A percentile compares a stretch with the other conserved stretches of the same genome.
Conservation (phyloP, 768 basidiomycete genomes). For the Mrakia frigida region DNA sequence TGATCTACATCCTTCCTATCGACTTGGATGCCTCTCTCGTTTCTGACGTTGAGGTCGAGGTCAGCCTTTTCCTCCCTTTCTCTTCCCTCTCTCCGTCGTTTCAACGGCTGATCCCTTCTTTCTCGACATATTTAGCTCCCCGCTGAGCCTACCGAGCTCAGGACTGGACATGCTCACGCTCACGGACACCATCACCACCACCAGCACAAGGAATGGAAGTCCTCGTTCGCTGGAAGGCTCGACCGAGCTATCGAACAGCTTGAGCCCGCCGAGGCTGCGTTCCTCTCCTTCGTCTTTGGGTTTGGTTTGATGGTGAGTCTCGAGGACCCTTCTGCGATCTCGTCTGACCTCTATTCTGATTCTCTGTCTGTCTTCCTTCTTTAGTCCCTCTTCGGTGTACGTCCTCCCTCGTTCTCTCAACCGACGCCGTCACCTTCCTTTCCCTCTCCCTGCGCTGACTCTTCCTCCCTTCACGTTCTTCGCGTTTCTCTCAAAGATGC, state of each 20-base stretch:
- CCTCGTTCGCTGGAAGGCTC: not conserved
- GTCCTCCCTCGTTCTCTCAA: not conserved
- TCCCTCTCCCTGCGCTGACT: not conserved
- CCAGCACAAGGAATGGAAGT: not conserved
- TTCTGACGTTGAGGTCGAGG: too few relatives aligned
- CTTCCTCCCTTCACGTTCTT: not conserved
- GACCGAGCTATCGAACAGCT: conserved; percentile 9
- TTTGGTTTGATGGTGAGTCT: conserved; percentile 8
- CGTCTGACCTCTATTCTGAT: not conserved
- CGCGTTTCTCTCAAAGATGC: not conserved
- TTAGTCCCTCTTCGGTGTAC: conserved; percentile 5
- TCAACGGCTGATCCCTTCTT: not conserved
- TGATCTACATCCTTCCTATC: too few relatives aligned
- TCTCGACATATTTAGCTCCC: not conserved
- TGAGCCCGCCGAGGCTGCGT: not conserved
- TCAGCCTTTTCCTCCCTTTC: too few relatives aligned
- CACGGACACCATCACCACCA: not conserved
- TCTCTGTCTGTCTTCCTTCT: not conserved
- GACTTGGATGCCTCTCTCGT: too few relatives aligned
- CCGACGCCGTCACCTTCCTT: not conserved
- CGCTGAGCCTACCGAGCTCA: not conserved
- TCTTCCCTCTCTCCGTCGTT: too few relatives aligned
- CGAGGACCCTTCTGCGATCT: not conserved
- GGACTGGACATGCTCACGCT: not conserved
- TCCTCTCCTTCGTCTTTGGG: conserved; percentile 12